These are phyloP conservation scores for Coniochaeta ligniaria DNA, from an alignment of 2,329 filamentous ascomycete species.

Conservation along the genomic window DNA sequence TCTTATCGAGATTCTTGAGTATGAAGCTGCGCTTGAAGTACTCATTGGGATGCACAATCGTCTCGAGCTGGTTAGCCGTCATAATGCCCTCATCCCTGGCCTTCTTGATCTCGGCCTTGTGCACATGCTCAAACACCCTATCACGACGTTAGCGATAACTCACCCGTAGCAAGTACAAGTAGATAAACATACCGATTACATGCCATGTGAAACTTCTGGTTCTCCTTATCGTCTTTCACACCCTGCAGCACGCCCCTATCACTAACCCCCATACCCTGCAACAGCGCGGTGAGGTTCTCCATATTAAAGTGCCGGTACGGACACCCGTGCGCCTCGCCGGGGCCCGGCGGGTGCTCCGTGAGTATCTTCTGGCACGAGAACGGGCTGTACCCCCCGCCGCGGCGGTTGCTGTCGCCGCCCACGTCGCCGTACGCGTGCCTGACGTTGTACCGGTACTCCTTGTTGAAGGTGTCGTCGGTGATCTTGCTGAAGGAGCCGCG, in stretches of 20 bases:
- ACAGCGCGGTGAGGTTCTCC: conserved; percentile 73
- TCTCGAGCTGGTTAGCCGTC: conserved; percentile 75
- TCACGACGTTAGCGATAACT: neutral
- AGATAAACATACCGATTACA: conserved; percentile 67
- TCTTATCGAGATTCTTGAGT: conserved; percentile 66
- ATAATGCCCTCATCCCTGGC: conserved; percentile 69
- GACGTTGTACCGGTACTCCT: conserved; percentile 95
- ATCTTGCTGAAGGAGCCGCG: conserved; percentile 76
- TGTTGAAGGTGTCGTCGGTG: conserved; percentile 92
- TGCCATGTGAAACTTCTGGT: conserved; percentile 85
- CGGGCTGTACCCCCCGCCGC: conserved; percentile 80
- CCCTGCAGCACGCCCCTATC: conserved; percentile 72
- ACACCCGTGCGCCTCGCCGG: conserved; percentile 90
- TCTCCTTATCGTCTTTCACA: conserved; percentile 83
- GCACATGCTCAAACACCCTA: conserved; percentile 80
- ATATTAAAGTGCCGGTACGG: conserved; percentile 87
- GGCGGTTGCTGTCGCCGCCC: conserved; percentile 81
- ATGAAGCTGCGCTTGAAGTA: conserved; percentile 95
- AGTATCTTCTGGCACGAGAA: conserved; percentile 95
- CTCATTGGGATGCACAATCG: conserved; percentile 93
- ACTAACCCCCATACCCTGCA: conserved; percentile 71
- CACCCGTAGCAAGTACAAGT: neutral
- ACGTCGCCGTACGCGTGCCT: conserved; percentile 95
- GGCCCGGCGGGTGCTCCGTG: conserved; percentile 77
- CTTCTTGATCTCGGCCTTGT: conserved; percentile 70